phyloP scores from a whole-genome alignment of 768 basidiomycete genomes.

The Hypholoma fasciculare region DNA sequence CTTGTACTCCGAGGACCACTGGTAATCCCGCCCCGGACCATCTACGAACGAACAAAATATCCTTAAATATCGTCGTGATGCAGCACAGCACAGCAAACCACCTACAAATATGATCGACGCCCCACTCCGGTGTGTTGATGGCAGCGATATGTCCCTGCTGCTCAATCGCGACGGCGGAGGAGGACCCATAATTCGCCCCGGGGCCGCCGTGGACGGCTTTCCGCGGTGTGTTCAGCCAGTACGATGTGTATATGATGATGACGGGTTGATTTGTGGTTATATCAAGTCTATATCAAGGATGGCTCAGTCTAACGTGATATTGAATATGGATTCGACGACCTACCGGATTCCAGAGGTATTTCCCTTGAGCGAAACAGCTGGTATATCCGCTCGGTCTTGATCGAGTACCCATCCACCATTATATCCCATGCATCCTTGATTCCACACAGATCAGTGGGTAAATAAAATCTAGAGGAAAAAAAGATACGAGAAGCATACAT shows the following conservation, averaged over 20 bases:
- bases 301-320: neutral
- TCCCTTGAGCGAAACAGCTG: constrained; percentile 45
- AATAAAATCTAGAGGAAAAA: neutral
- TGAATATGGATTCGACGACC: neutral
- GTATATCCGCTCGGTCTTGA: constrained; percentile 21
- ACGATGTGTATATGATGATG: constrained; percentile 49
- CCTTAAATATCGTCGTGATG: neutral
- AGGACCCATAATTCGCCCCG: constrained; percentile 36
- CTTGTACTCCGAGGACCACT: constrained; percentile 48
- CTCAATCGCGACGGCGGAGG: constrained; percentile 51
- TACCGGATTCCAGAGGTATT: constrained; percentile 50
- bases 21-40: constrained; percentile 39
- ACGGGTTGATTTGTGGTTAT: constrained; percentile 52
- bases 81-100: constrained; percentile 5
- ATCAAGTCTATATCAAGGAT: constrained; percentile 36
- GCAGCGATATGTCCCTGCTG: constrained; percentile 55
- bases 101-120: constrained; percentile 53
- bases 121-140: constrained; percentile 57
- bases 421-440: constrained; percentile 45
- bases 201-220: constrained; percentile 52
- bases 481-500: neutral
- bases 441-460: no score
- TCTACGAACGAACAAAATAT: constrained; percentile 25
- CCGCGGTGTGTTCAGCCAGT: constrained; percentile 44
- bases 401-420: constrained; percentile 55